Percentiles rank a stretch among this genome's conserved stretches.
These are phyloP conservation scores for Arabidopsis lyrata DNA, from an alignment of 441 rosid species.

Conservation along the genomic window DNA sequence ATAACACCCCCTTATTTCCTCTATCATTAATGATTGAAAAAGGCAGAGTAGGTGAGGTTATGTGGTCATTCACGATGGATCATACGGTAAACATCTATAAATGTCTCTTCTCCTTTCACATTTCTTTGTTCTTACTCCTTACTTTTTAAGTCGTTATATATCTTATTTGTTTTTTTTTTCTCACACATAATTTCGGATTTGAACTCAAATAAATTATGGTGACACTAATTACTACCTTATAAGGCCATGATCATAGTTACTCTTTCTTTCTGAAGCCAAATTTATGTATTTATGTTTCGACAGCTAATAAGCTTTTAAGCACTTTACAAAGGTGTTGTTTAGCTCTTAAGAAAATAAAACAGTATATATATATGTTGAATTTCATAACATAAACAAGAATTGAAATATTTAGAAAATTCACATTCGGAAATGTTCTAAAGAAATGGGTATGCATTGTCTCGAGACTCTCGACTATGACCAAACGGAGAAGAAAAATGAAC, in stretches of 20 bases:
- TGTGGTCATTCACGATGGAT: neutral
- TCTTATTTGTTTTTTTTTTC: neutral
- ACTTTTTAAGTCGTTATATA: neutral
- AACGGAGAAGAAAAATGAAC: conserved; percentile 8
- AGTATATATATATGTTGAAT: too few species aligned
- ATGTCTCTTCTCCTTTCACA: neutral
- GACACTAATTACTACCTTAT: neutral
- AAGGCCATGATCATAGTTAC: neutral
- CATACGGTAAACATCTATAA: neutral
- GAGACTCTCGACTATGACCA: neutral
- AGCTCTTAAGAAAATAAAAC: too few species aligned
- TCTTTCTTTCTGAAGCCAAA: neutral
- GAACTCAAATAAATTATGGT: neutral
- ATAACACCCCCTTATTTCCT: too few species aligned
- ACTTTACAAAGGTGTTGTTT: neutral
- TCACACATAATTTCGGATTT: neutral
- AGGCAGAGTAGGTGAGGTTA: neutral
- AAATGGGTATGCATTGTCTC: neutral
- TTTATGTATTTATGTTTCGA: neutral
- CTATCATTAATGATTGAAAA: neutral
- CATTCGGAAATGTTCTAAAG: neutral
- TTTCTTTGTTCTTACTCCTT: neutral
- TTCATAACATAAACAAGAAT: too few species aligned
- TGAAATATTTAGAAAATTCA: neutral
- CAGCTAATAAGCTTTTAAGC: neutral